phyloP scores from a whole-genome alignment of 306 rosid genomes.

The Cucumis melo region DNA sequence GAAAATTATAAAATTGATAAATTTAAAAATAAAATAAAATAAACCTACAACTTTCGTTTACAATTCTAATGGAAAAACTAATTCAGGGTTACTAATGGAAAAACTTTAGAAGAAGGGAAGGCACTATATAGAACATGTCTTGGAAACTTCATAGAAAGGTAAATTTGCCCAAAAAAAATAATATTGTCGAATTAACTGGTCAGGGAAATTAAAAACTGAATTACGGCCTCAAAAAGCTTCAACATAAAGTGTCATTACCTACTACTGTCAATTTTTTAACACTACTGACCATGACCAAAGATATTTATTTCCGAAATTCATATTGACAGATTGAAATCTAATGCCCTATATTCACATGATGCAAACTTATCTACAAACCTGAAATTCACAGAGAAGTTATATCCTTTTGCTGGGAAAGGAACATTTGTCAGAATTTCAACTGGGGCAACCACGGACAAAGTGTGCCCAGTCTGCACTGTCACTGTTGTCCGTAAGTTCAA shows the following conservation, averaged over 20 bases:
- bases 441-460: constrained; percentile 67
- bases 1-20: neutral
- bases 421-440: constrained; percentile 68
- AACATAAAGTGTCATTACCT: neutral
- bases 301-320: neutral
- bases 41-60: neutral
- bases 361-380: constrained; percentile 39
- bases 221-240: neutral
- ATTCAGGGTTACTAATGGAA: neutral
- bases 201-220: neutral
- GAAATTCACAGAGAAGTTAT: constrained; percentile 66
- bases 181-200: neutral
- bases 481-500: constrained; percentile 52
- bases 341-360: neutral
- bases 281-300: neutral
- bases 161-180: neutral
- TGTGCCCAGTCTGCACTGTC: constrained; percentile 36
- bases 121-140: neutral
- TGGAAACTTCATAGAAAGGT: neutral
- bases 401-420: constrained; percentile 77
- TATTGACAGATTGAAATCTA: neutral
- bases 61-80: neutral
- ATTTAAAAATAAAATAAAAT: neutral
- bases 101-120: neutral
- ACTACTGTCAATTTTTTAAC: neutral